Percentiles rank a stretch among this genome's conserved stretches.
phyloP scores from a whole-genome alignment of 768 basidiomycete species.

The Mycena haematopus region DNA sequence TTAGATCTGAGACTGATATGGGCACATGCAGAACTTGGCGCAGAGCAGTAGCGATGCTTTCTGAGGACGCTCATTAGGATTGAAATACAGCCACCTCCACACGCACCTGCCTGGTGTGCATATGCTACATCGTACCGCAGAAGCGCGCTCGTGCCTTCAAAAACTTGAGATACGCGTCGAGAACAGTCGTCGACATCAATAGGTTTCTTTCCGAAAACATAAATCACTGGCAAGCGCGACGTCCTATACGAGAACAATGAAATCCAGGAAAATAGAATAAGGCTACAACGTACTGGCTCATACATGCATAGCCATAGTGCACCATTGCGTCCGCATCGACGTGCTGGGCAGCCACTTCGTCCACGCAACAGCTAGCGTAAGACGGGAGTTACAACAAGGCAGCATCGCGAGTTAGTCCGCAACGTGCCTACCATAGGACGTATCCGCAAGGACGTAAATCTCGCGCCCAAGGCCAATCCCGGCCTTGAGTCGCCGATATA shows the following conservation, averaged over 20 bases:
- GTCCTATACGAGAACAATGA: constrained; percentile 57
- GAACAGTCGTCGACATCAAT: constrained; percentile 65
- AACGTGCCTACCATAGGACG: constrained; percentile 91
- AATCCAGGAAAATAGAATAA: background rate
- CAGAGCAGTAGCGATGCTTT: constrained; percentile 20
- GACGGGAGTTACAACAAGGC: constrained; percentile 22
- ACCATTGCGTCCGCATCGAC: constrained; percentile 90
- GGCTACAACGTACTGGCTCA: constrained; percentile 76
- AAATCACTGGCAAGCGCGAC: constrained; percentile 86
- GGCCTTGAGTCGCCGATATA: constrained; percentile 72
- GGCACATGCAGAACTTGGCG: constrained; percentile 38
- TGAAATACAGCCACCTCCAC: background rate
- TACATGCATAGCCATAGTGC: constrained; percentile 96
- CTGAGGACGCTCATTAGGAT: constrained; percentile 6
- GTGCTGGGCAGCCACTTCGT: constrained; percentile 95
- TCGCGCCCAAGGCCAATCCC: constrained; percentile 55
- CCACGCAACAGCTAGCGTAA: constrained; percentile 85
- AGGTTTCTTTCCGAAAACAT: constrained; percentile 82
- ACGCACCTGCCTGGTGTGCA: constrained; percentile 67
- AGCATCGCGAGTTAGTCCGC: constrained; percentile 7
- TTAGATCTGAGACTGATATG: constrained; percentile 16
- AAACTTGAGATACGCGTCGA: constrained; percentile 43
- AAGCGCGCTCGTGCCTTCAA: constrained; percentile 49
- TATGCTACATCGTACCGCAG: constrained; percentile 83
- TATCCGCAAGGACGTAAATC: constrained; percentile 94